These are phyloP conservation scores for Styphnolobium japonicum DNA, from an alignment of 306 rosid genomes.

Conservation along the genomic window DNA sequence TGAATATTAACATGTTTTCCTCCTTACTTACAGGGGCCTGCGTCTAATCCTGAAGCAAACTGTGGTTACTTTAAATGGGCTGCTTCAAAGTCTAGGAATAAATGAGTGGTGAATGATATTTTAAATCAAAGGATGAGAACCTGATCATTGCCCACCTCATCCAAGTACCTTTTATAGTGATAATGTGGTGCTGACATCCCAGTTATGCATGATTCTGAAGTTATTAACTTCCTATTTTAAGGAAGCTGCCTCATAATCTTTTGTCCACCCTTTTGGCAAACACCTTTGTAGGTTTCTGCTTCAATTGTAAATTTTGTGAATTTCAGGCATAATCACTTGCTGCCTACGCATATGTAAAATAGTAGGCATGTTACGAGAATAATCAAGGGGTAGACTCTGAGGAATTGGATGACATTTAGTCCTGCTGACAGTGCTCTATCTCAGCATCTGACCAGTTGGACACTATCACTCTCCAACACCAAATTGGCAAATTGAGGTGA, in stretches of 20 bases:
- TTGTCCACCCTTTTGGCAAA: neutral
- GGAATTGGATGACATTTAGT: neutral
- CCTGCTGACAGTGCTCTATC: neutral
- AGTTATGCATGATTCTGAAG: neutral
- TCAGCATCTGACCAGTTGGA: neutral
- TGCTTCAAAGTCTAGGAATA: conserved; percentile 67
- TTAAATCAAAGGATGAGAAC: neutral
- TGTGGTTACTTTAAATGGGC: conserved; percentile 93
- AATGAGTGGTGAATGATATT: conserved; percentile 21
- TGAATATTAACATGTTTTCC: conserved; percentile 19
- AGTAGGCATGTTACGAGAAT: neutral
- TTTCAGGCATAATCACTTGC: neutral
- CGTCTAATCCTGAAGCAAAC: conserved; percentile 88
- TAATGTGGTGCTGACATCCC: neutral
- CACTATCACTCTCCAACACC: neutral
- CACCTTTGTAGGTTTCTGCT: neutral
- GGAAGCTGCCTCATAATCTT: conserved; percentile 3
- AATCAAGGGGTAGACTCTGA: neutral
- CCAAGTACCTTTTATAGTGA: neutral
- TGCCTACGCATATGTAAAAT: neutral
- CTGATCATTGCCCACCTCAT: neutral
- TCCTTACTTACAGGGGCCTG: conserved; percentile 68
- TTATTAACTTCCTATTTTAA: neutral
- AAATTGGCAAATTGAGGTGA: neutral
- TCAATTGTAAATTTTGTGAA: neutral